Evolutionary conservation across 2,329 filamentous ascomycete genomes (phyloP), one percentile per base, ranked within the genome.

Genomic region (Cylindrodendrum hubeiense): DNA sequence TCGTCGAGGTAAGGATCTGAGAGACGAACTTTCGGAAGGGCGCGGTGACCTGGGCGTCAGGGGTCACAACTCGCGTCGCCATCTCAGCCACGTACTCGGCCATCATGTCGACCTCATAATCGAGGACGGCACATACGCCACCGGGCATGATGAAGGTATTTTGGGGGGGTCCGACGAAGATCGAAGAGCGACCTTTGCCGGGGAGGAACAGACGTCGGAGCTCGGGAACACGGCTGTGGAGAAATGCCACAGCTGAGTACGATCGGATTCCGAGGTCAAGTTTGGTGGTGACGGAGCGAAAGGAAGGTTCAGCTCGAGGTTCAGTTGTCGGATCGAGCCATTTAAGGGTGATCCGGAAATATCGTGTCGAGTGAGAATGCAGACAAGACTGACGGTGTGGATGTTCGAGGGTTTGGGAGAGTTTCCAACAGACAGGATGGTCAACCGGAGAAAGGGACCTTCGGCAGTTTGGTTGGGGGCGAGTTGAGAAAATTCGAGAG

Each of bases 31-130:
- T 97, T 75, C 93, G 91, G 80, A 97, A 97, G 24, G 93, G 89
- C 24, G 89, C 85, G 17, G 91, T 90, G 72, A 93, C 83, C 19
- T 79, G 71, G 6, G 80, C 81, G 34, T 85, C 82, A 9, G 86
- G 86, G 63, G 85, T 84, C 44, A 89, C 85, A 34, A 90, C 81
- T 47, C 87, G 85, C 24, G 85, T 87, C 66, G 94, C 90, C 90
- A 95, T 97, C 78, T 97, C 93, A 68, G 93, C 91, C 78, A 97
- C 94, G 81, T 97, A 98, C 79, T 97, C 94, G 68, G 94, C 92
- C 95, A 97, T 98, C 80, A 92, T 86, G 78, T 97, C 94, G 89
- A 97, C 95, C 81, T 97, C 94, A 80, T 98, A 98, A 85, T 97
- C 95, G 81, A 98, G 89, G 82, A 97, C 93, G 76, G 94, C 94